phyloP scores from a whole-genome alignment of 257 asterid species.

The Euphrasia confusa region DNA sequence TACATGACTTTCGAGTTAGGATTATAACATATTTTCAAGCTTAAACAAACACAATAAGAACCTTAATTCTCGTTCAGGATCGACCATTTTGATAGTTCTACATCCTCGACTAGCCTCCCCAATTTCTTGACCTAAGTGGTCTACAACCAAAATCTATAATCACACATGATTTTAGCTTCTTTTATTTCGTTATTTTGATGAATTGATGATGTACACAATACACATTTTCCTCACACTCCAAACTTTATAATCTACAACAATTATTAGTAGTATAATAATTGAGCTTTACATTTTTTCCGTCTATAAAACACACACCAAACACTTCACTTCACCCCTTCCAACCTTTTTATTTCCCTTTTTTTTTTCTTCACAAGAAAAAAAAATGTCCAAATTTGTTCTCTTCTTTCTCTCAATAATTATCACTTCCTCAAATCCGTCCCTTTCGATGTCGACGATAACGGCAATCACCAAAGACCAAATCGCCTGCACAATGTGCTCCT shows the following conservation, averaged over 20 bases:
- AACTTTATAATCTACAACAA: not conserved
- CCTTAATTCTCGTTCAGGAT: too few relatives aligned
- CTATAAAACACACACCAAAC: slow-evolving; percentile 1
- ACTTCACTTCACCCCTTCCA: slow-evolving; percentile 7
- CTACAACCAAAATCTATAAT: too few relatives aligned
- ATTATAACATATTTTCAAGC: too few relatives aligned
- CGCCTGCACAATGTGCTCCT: slow-evolving; percentile 62
- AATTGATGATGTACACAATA: slow-evolving; percentile 14
- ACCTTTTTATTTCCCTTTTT: not conserved
- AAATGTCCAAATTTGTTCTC: slow-evolving; percentile 32
- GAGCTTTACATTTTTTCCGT: not conserved
- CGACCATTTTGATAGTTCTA: too few relatives aligned
- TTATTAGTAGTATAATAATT: not conserved
- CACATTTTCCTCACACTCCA: slow-evolving; percentile 20
- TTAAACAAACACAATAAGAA: too few relatives aligned
- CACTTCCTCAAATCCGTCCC: slow-evolving; percentile 14
- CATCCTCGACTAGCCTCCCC: too few relatives aligned
- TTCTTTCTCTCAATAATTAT: slow-evolving; percentile 23
- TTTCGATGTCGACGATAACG: slow-evolving; percentile 37
- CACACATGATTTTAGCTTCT: too few relatives aligned
- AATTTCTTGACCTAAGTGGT: too few relatives aligned
- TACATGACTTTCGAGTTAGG: too few relatives aligned
- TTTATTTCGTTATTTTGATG: too few relatives aligned
- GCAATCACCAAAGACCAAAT: slow-evolving; percentile 51
- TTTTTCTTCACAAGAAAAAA: slow-evolving; percentile 10